Evolutionary conservation across 2,329 filamentous ascomycete genomes (phyloP).

Genomic region (Exophiala alcalophila): DNA sequence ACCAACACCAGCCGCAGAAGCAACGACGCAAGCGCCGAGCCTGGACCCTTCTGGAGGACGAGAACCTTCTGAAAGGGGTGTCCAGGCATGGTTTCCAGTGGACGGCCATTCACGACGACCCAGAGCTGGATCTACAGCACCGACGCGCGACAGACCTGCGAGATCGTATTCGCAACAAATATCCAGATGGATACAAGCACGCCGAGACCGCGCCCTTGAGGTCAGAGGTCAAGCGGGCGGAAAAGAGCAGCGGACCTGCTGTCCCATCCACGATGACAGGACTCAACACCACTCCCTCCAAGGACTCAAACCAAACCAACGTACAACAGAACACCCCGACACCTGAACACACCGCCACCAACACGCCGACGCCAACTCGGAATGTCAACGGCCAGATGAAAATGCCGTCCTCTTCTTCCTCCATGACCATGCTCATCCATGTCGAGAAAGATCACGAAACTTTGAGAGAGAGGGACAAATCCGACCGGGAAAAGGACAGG

Average conservation of each 20-base stretch:
- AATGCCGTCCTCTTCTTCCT: slow-evolving; percentile 2
- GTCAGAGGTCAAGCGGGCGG: slow-evolving; percentile 26
- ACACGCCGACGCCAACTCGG: slow-evolving; percentile 3
- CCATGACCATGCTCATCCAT: slow-evolving; percentile 16
- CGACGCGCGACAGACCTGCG: slow-evolving; percentile 58
- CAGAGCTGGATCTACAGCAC: slow-evolving; percentile 49
- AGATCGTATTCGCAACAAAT: slow-evolving; percentile 60
- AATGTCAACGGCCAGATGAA: slow-evolving; percentile 7
- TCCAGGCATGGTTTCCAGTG: slow-evolving; percentile 58
- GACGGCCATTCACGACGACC: slow-evolving; percentile 58
- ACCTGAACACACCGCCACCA: background rate
- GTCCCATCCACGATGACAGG: slow-evolving; percentile 1
- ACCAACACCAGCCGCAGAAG: slow-evolving; percentile 38
- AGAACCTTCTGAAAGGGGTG: slow-evolving; percentile 57
- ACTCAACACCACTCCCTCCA: background rate
- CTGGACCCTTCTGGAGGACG: slow-evolving; percentile 58
- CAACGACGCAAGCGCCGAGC: slow-evolving; percentile 53
- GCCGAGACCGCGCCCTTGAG: slow-evolving; percentile 39
- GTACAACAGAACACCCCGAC: background rate
- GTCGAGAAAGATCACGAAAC: slow-evolving; percentile 8
- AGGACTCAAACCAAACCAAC: background rate
- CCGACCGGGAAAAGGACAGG: slow-evolving; percentile 16
- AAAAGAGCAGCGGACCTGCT: slow-evolving; percentile 15
- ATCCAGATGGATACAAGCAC: slow-evolving; percentile 55
- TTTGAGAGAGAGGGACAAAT: slow-evolving; percentile 8